Evolutionary conservation across 139 green algal genomes (phyloP), one percentile per base, ranked within the genome.

Genomic region (Coccomyxa sp.): DNA sequence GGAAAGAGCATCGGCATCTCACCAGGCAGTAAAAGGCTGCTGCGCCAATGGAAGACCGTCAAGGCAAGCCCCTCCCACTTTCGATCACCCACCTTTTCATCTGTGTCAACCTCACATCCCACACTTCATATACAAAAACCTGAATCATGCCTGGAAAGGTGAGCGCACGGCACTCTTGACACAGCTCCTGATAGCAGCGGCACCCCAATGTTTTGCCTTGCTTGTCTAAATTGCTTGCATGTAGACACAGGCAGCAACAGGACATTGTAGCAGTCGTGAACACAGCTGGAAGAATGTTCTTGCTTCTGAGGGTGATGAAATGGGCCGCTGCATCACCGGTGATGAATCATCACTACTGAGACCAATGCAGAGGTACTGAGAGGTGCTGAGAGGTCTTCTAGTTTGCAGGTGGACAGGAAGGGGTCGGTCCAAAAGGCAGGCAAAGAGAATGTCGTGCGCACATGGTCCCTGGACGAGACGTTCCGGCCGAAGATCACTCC

Each of bases 401-500:
- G 11, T 38, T 1, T 32, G 27, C 74, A 38, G 38, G 14, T 57
- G 10, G 14, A 45, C 74, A 28, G 74, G 23, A 78, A 45, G 74
- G 25, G n/a, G 74, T 21, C 23, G 1, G 25, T 57, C 11, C 77
- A 81, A 13, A 66, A 32, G 77, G 30, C 4, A 7, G 21, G 14
- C 23, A 78, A 78, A 4, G 63, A 25, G 63, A 28, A 71, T 71
- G 63, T 71, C 30, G 12, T 78, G 60, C 68, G 45, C 66, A 27
- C 16, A 60, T 58, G 17, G 58, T 13, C 31, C 3, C 21, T 58
- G 58, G 63, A 67, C 30, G 77, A 76, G 82, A 82, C 76, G 10
- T 85, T 85, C 30, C 76, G 80, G 67, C 67, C 83, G 14, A 28
- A 75, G 21, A 86, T 86, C 83, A 83, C n/a, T 23, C 58, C 58